Base-by-base conservation (phyloP, 768 basidiomycete species). In the Boletus huronensis region DNA sequence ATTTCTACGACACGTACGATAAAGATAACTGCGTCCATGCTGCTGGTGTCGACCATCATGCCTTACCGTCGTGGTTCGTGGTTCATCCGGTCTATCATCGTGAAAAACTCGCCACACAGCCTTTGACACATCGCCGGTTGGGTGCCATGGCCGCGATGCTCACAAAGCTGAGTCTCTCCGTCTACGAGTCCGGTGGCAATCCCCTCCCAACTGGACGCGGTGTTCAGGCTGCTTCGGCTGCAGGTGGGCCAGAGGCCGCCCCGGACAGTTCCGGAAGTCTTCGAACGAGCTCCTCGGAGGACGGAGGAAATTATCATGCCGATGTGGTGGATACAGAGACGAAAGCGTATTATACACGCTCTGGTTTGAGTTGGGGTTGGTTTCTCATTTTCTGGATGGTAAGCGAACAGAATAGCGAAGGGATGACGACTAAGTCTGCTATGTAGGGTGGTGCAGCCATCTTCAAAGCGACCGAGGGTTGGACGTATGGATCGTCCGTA, bases 301-400 rank as follows among this genome's bases (percentile, higher is more conserved):
- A 54, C 19, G 9, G 38, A 17, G 48, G 51, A 13, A 60, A 69
- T 13, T 70, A 59, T 45, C 62, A 53, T n/a, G 34, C 44, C 1
- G 60, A 58, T 3, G 55, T 69, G 6, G 59, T 3, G 5, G 51
- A 58, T n/a, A 77, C 77, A 31, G 84, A 87, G 62, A 75, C 71
- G 51, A 78, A 75, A 55, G 84, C 85, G 34, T 82, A 85, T 58
- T 74, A 73, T 38, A 70, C 76, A 7, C 83, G 90, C 61, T 75
- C 87, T 42, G 50, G 62, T 2, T 69, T 88, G 19, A 83, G 85
- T 0, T 81, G 82, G 73, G 46, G 66, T 0, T 59, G 87, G 29
- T 92, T 93, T 70, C 63, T 90, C 21, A 59, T 79, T n/a, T 93
- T 93, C 73, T 93, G 91, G 91, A 74, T 82, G 62, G 85, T 88